Base-by-base conservation (phyloP, 495 filamentous ascomycete species). In the Jackrogersella multiformis region DNA sequence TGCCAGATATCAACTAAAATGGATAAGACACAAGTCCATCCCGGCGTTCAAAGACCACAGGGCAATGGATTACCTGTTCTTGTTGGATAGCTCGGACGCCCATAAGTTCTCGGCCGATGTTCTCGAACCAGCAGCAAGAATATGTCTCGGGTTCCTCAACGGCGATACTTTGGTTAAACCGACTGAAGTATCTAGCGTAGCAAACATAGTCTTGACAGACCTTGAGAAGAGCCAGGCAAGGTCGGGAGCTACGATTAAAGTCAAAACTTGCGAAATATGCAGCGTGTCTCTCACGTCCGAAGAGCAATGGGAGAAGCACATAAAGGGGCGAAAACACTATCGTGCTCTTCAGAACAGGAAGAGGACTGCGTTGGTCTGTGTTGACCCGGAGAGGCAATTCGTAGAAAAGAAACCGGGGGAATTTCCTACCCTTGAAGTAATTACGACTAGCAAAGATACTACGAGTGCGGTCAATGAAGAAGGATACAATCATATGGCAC, bases 11-110 rank as follows among this genome's bases (percentile, higher is more conserved):
- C 96, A 99, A 75, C 73, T 90, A 13, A 82, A 88, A 61, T 99
- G 93, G 93, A 93, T 98, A 48, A 86, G 90, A 28, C 88, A 88
- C 61, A 95, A 95, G 64, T 81, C 96, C 18, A 80, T 94, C 38
- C 81, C 82, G 32, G 85, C 89, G 1, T 80, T 97, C 10, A 77
- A 77, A 39, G 81, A 83, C 9, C 78, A 81, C 13, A 76, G 78
- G 7, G 78, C 81, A 28, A 81, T 81, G 16, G 69, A 85, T 28
- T 81, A 79, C 44, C 74, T 96, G 0, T 96, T 89, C 72, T 74
- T 97, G 6, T 77, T 97, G 0, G 90, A 97, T 74, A 90, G 88
- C 45, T 89, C 87, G 7, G 81, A 93, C 60, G 73, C 87, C 32
- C 55, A 77, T 0, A 51, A 74, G 5, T 96, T 90, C 82, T 63